phyloP scores from a whole-genome alignment of 768 basidiomycete species.

The Epithele typhae region DNA sequence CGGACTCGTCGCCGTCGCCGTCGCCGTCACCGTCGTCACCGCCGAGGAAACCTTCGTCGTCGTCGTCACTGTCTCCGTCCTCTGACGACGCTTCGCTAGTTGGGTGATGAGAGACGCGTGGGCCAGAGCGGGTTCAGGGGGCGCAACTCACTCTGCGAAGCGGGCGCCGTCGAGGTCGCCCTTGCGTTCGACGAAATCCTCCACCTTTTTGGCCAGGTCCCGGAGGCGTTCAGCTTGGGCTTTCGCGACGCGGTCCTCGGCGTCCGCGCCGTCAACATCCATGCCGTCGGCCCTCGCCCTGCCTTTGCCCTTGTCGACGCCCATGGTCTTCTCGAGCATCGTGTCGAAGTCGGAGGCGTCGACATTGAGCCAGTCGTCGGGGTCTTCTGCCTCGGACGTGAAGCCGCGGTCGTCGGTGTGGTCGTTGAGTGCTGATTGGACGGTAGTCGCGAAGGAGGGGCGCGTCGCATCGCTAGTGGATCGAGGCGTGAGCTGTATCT shows the following conservation, averaged over 20 bases:
- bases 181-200: constrained; percentile 85
- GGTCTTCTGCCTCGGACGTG: constrained; percentile 50
- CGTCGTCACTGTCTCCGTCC: constrained; percentile 44
- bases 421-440: constrained; percentile 57
- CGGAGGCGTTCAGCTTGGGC: constrained; percentile 69
- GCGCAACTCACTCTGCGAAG: constrained; percentile 76
- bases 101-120: background rate
- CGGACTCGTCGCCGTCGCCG: constrained; percentile 28
- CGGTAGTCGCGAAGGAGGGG: constrained; percentile 70
- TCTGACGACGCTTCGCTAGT: constrained; percentile 67
- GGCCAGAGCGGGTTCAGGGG: background rate
- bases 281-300: constrained; percentile 33
- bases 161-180: constrained; percentile 86
- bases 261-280: constrained; percentile 43
- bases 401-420: constrained; percentile 27
- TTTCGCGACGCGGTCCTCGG: constrained; percentile 45
- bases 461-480: constrained; percentile 55
- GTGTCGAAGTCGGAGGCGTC: constrained; percentile 73
- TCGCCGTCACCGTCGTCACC: background rate
- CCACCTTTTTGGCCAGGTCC: constrained; percentile 79
- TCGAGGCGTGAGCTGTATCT: too few relatives aligned
- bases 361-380: constrained; percentile 85
- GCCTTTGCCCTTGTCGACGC: constrained; percentile 8
- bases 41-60: background rate
- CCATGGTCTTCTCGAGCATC: constrained; percentile 48